These are phyloP conservation scores for Penicillium robsamsonii DNA, from an alignment of 495 filamentous ascomycete genomes.

Conservation along the genomic window DNA sequence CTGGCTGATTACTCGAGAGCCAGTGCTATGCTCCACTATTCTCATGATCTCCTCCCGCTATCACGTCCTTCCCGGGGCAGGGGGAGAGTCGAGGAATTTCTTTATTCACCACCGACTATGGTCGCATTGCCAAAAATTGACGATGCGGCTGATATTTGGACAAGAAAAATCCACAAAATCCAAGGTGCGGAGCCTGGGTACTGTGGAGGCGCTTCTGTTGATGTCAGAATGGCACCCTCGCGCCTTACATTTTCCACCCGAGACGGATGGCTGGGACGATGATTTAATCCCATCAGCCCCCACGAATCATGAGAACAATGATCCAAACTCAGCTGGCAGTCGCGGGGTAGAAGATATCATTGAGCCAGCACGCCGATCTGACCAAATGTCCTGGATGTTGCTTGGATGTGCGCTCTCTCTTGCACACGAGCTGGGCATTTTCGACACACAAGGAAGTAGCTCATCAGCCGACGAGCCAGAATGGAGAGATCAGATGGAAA, in stretches of 20 bases:
- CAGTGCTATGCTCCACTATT: conserved; percentile 50
- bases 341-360: conserved; percentile 49
- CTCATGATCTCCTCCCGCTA: conserved; percentile 55
- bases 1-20: conserved; percentile 46
- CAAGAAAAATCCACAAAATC: conserved; percentile 48
- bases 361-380: conserved; percentile 51
- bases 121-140: conserved; percentile 53
- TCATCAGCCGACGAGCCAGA: conserved; percentile 26
- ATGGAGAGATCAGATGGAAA: conserved; percentile 37
- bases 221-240: conserved; percentile 59
- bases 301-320: conserved; percentile 16
- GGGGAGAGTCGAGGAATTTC: conserved; percentile 52
- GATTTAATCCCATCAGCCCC: conserved; percentile 33
- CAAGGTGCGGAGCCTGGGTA: conserved; percentile 48
- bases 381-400: conserved; percentile 59
- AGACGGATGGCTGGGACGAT: conserved; percentile 50
- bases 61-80: conserved; percentile 51
- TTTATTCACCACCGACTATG: conserved; percentile 55
- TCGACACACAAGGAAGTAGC: conserved; percentile 40
- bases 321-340: conserved; percentile 26
- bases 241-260: conserved; percentile 52
- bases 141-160: conserved; percentile 51
- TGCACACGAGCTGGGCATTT: conserved; percentile 51
- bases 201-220: conserved; percentile 51
- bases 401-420: conserved; percentile 52